These are phyloP conservation scores for Datisca glomerata DNA, from an alignment of 306 rosid genomes.

Conservation along the genomic window DNA sequence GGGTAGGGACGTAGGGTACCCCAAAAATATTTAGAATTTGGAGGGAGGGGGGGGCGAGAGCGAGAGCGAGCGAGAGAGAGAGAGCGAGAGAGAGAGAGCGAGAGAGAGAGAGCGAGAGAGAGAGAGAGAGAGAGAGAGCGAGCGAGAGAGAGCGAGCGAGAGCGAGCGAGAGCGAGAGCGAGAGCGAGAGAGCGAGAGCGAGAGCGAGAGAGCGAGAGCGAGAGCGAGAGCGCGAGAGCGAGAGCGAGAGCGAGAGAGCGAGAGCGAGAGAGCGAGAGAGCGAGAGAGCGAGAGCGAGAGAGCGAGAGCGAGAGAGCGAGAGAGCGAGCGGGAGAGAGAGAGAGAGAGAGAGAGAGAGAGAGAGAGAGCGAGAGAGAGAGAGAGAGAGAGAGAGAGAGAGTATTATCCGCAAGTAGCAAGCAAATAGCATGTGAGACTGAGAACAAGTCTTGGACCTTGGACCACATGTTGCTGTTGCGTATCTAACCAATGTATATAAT, in stretches of 20 bases:
- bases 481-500: not conserved
- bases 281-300: not conserved
- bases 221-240: not conserved
- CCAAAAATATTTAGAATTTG: not conserved
- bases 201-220: too few relatives aligned
- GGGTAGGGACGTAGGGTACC: too few relatives aligned
- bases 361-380: too few relatives aligned
- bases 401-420: too few relatives aligned
- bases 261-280: too few relatives aligned
- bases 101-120: too few relatives aligned
- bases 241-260: not conserved
- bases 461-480: too few relatives aligned
- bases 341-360: not conserved
- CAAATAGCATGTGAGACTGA: conserved; percentile 20
- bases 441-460: not conserved
- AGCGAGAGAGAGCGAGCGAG: not conserved
- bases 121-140: too few relatives aligned
- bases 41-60: too few relatives aligned
- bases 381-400: too few relatives aligned
- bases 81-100: not conserved
- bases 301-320: not conserved
- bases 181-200: too few relatives aligned
- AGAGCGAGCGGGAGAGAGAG: not conserved
- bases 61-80: not conserved
- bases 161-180: not conserved